These are phyloP conservation scores for Kazachstania viticola DNA, from an alignment of 805 yeast species.

Conservation along the genomic window DNA sequence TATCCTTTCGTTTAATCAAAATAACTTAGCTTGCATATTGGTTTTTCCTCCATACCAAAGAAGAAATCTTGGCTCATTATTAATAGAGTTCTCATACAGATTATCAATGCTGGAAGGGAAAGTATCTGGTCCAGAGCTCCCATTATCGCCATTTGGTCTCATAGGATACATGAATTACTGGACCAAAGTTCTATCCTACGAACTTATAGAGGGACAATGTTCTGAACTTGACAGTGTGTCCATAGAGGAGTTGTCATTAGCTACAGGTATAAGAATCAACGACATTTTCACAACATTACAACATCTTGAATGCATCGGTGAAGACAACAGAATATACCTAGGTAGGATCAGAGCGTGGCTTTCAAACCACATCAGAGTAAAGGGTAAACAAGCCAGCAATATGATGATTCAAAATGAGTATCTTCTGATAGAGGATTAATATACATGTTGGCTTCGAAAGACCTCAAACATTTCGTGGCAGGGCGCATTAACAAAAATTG, in stretches of 20 bases:
- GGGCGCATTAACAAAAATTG: too few species aligned
- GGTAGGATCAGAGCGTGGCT: slow-evolving; percentile 11
- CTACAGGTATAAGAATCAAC: slow-evolving; percentile 52
- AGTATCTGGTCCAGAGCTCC: slow-evolving; percentile 85
- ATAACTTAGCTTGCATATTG: slow-evolving; percentile 84
- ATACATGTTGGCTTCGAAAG: too few species aligned
- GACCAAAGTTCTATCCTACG: slow-evolving; percentile 43
- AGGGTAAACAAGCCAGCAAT: neutral
- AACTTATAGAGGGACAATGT: slow-evolving; percentile 32
- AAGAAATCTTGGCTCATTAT: slow-evolving; percentile 59
- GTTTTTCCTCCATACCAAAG: slow-evolving; percentile 89
- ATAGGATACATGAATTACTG: slow-evolving; percentile 66
- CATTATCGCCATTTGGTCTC: slow-evolving; percentile 73
- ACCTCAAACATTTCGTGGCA: too few species aligned
- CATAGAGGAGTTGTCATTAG: slow-evolving; percentile 37
- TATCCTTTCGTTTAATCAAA: slow-evolving; percentile 57
- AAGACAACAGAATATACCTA: slow-evolving; percentile 14
- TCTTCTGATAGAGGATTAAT: slow-evolving; percentile 16
- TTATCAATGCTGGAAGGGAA: slow-evolving; percentile 53
- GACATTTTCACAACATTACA: slow-evolving; percentile 52
- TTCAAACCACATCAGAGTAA: too few species aligned
- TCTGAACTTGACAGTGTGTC: slow-evolving; percentile 26
- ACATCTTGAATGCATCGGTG: slow-evolving; percentile 36
- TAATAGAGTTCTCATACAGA: slow-evolving; percentile 76
- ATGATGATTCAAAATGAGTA: slow-evolving; percentile 17